Base-by-base conservation (phyloP, 148 eudicot genomes). In the Polygonum aviculare region DNA sequence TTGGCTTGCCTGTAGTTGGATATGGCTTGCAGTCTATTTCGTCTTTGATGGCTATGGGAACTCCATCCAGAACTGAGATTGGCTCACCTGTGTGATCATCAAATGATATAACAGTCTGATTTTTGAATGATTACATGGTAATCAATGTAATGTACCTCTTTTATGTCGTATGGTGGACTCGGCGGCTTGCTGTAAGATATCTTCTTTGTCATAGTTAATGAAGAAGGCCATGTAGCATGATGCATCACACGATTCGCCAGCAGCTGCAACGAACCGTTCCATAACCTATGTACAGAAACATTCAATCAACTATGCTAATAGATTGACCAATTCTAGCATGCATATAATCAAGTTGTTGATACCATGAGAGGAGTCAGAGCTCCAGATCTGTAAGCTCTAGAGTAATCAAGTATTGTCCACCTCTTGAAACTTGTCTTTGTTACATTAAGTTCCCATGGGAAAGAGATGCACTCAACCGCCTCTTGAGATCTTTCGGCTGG, bases 1-100 rank as follows among this genome's bases (percentile, higher is more conserved):
- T 26, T 26, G 31, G 31, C 31, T 75, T 77, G 92, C 99, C 97
- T 77, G 99, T 95, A 12, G 99, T 95, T 78, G 99, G 96, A 84
- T 95, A 95, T 55, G 99, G 99, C 39, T 77, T 81, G 79, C 99
- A 95, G 80, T 95, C 99, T 57, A 95, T 92, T 83, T 95, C 99
- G 78, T 95, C 99, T 84, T 95, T 95, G 67, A 95, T 76, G 40
- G 96, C 99, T 78, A 95, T 77, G 39, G 93, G 97, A 40, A 95
- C 93, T 80, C 97, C 99, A 84, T 95, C 99, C 16, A 95, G 86
- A 63, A 84, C 82, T 49, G 99, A 95, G 67, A 92, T 85, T 65
- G 89, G 88, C 81, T 92, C 88, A 79, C 99, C 99, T 95, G 75
- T 35, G 79, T 26, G 2, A 21, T 4, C 2, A 10, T 26, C 72